A percentile compares a stretch with the other conserved stretches of the same genome.
These are phyloP conservation scores for Mortierella sp. DNA, from an alignment of 371 early-diverging fungal species.

Conservation along the genomic window DNA sequence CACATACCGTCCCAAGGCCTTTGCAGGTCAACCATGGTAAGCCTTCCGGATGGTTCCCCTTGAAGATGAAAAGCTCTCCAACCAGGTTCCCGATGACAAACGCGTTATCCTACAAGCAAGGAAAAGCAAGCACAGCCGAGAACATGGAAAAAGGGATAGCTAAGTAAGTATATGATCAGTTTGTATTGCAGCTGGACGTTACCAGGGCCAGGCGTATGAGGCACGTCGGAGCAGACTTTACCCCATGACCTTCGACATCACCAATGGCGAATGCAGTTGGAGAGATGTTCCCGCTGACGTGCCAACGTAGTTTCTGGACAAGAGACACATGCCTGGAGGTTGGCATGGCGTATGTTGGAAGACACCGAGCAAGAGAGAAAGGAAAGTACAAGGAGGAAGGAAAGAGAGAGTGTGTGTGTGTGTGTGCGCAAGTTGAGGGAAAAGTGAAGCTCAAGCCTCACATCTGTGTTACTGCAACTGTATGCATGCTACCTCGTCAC, in stretches of 20 bases:
- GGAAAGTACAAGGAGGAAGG: neutral
- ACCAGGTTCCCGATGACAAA: conserved; percentile 85
- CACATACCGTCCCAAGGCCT: conserved; percentile 70
- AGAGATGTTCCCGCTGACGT: conserved; percentile 84
- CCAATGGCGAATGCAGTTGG: conserved; percentile 84
- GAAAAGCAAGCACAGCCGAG: neutral
- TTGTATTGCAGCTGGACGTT: neutral
- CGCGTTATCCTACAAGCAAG: conserved; percentile 73
- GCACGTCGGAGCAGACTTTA: conserved; percentile 39
- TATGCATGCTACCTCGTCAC: too few relatives aligned
- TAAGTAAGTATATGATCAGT: neutral
- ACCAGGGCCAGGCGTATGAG: too few relatives aligned
- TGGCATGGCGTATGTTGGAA: conserved; percentile 23
- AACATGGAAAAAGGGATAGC: neutral
- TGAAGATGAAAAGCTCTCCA: conserved; percentile 84
- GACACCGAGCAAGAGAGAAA: neutral
- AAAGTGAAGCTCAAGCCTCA: too few relatives aligned
- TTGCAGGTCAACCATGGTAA: conserved; percentile 66
- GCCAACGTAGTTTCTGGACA: conserved; percentile 79
- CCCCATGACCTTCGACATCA: conserved; percentile 84
- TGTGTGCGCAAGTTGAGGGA: too few relatives aligned
- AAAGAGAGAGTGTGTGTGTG: too few relatives aligned
- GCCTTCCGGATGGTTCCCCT: conserved; percentile 68
- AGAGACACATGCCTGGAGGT: conserved; percentile 64
- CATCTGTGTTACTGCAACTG: too few relatives aligned